A percentile compares a stretch with the other conserved stretches of the same genome.
phyloP scores from a whole-genome alignment of 2,329 filamentous ascomycete species.

The Colletotrichum horii region DNA sequence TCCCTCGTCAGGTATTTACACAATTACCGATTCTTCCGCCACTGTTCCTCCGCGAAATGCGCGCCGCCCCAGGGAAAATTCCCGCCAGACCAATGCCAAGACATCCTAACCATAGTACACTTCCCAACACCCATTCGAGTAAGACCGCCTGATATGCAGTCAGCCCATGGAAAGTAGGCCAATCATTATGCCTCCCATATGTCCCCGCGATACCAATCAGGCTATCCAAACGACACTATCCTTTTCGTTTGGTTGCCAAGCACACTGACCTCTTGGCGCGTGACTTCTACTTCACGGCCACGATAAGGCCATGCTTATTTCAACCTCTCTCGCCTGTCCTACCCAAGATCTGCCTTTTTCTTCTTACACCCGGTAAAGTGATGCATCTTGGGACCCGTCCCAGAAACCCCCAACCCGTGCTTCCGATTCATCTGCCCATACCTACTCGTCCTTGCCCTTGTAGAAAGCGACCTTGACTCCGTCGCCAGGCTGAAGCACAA shows the following conservation, averaged over 20 bases:
- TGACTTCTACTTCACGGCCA: background rate
- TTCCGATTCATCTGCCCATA: background rate
- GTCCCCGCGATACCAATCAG: background rate
- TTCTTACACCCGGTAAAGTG: background rate
- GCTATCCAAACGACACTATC: background rate
- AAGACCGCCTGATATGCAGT: background rate
- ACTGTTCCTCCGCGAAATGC: background rate
- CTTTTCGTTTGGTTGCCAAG: background rate
- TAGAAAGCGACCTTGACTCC: slow-evolving; percentile 64
- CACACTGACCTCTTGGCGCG: background rate
- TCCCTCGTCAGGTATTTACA: background rate
- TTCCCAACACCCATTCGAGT: background rate
- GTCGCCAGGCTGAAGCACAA: slow-evolving; percentile 63
- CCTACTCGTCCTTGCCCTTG: slow-evolving; percentile 36
- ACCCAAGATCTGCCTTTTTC: background rate
- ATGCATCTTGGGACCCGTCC: background rate
- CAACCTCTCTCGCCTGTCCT: background rate
- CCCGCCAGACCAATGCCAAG: background rate
- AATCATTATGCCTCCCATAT: background rate
- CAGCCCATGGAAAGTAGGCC: background rate
- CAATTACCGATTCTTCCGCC: background rate
- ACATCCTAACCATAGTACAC: background rate
- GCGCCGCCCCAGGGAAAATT: background rate
- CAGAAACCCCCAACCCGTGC: background rate
- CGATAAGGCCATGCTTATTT: background rate